phyloP scores from a whole-genome alignment of 495 filamentous ascomycete genomes.

The Penicillium dipodomyicola region DNA sequence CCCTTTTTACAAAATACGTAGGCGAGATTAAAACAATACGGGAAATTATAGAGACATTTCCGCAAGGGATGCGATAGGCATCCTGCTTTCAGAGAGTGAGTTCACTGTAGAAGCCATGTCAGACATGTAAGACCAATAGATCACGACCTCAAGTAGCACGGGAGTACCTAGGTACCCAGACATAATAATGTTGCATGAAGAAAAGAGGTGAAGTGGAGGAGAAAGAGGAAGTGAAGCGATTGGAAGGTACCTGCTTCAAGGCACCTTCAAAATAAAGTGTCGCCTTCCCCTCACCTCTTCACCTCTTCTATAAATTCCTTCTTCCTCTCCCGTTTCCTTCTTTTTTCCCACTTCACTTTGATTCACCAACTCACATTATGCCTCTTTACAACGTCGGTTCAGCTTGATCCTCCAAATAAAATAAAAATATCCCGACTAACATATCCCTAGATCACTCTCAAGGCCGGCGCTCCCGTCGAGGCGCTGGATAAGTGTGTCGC shows the following conservation, averaged over 20 bases:
- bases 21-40: neutral
- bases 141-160: slow-evolving; percentile 10
- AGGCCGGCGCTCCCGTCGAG: slow-evolving; percentile 56
- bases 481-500: slow-evolving; percentile 61
- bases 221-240: neutral
- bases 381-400: slow-evolving; percentile 67
- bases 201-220: neutral
- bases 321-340: neutral
- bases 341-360: neutral
- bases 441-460: slow-evolving; percentile 68
- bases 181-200: neutral
- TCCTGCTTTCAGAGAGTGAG: neutral
- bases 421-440: slow-evolving; percentile 13
- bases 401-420: neutral
- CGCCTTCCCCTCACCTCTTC: slow-evolving; percentile 11
- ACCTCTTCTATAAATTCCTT: slow-evolving; percentile 9
- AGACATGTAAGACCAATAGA: slow-evolving; percentile 6
- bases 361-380: slow-evolving; percentile 46
- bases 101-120: neutral
- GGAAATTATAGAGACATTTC: neutral
- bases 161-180: too few relatives aligned
- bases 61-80: neutral
- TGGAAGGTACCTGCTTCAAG: slow-evolving; percentile 13
- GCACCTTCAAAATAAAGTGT: slow-evolving; percentile 11
- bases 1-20: neutral